These are phyloP conservation scores for Thielaviopsis euricoi DNA, from an alignment of 2,329 filamentous ascomycete species.

Conservation along the genomic window DNA sequence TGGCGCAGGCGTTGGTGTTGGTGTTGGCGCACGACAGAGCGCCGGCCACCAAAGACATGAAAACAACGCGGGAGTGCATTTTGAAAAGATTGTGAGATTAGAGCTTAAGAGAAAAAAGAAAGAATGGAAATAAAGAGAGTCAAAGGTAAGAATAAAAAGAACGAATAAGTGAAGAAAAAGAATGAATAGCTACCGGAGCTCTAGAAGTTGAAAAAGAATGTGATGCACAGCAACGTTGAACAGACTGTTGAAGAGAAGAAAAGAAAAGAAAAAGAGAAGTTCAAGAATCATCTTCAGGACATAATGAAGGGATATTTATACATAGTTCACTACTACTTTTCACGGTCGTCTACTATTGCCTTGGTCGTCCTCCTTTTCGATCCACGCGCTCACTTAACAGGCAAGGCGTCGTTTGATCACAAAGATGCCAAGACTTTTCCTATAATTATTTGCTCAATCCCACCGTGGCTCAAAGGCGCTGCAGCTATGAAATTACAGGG, in stretches of 20 bases:
- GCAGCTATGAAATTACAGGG: no score
- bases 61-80: slow-evolving; percentile 8
- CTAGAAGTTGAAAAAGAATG: background rate
- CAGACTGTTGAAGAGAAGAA: background rate
- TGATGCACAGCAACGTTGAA: slow-evolving; percentile 6
- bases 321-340: background rate
- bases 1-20: slow-evolving; percentile 14
- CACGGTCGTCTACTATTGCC: no score
- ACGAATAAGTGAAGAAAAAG: background rate
- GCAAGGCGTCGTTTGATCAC: no score
- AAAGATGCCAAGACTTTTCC: no score
- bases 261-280: background rate
- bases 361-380: no score
- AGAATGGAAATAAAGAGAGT: background rate
- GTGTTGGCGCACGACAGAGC: slow-evolving; percentile 8
- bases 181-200: slow-evolving; percentile 10
- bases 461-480: no score
- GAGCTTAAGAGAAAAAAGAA: background rate
- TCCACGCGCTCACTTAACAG: no score
- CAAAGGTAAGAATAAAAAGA: background rate
- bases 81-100: slow-evolving; percentile 1
- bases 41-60: slow-evolving; percentile 7
- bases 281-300: background rate
- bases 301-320: background rate
- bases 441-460: no score